Evolutionary conservation across 179 eudicot species (phyloP).

Genomic region (Monotropa hypopitys): DNA sequence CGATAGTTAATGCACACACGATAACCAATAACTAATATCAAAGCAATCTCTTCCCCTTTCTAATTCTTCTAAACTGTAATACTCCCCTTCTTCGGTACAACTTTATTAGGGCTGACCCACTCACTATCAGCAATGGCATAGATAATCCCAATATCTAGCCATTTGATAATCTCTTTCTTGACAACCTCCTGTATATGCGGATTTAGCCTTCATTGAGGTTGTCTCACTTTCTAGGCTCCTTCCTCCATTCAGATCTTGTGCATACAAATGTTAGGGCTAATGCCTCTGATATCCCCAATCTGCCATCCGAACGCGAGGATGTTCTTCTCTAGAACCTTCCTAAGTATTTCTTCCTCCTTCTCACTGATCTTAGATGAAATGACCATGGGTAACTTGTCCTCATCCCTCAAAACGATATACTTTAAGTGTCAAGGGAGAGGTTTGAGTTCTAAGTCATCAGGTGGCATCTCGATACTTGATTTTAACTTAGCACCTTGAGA

Average conservation of each 20-base stretch:
- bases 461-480: neutral
- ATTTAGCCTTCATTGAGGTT: neutral
- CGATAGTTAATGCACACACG: slow-evolving; percentile 7
- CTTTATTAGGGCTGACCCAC: slow-evolving; percentile 8
- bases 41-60: neutral
- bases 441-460: neutral
- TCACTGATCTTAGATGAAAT: neutral
- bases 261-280: neutral
- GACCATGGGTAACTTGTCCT: neutral
- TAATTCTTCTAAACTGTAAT: neutral
- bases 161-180: neutral
- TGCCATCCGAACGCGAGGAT: neutral
- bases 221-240: neutral
- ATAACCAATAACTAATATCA: neutral
- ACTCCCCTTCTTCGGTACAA: slow-evolving; percentile 3
- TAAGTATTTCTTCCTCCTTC: neutral
- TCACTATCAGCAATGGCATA: neutral
- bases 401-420: neutral
- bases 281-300: neutral
- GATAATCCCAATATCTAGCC: too few species aligned
- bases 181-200: slow-evolving; percentile 8
- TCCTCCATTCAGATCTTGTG: neutral
- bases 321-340: neutral
- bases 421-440: neutral
- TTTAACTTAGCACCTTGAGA: too few species aligned